Conservation (phyloP, 1,139 yeast species). For the Nadsonia commutata region DNA sequence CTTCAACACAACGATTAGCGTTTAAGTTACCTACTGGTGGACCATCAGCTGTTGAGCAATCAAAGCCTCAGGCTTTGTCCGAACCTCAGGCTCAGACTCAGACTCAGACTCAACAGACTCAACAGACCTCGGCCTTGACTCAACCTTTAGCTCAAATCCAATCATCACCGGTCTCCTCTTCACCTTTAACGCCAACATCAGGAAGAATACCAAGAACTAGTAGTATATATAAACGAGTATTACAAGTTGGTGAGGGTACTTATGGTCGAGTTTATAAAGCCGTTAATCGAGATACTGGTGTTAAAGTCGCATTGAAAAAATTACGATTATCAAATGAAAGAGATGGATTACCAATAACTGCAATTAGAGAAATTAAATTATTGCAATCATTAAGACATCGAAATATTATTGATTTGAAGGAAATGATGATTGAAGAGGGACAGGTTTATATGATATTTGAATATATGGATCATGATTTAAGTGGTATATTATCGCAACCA, state of each 20-base stretch:
- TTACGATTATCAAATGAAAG: conserved; percentile 73
- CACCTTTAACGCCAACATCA: conserved; percentile 1
- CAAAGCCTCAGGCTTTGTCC: not conserved
- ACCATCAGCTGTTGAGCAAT: not conserved
- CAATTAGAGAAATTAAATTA: conserved; percentile 78
- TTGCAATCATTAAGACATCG: conserved; percentile 77
- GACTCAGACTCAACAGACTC: not conserved
- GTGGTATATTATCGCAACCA: conserved; percentile 75
- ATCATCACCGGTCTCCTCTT: not conserved
- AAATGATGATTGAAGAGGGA: conserved; percentile 76
- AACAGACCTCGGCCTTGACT: not conserved
- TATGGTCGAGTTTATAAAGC: conserved; percentile 76
- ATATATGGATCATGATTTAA: conserved; percentile 83
- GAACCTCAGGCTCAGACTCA: not conserved
- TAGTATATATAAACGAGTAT: conserved; percentile 26
- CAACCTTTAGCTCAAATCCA: not conserved
- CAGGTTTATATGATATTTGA: conserved; percentile 84
- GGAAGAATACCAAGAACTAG: not conserved
- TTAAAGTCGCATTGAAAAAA: conserved; percentile 69
- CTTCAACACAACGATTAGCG: not conserved
- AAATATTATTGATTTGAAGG: conserved; percentile 66
- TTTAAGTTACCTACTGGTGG: not conserved
- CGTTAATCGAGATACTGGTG: conserved; percentile 47
- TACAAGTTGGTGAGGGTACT: conserved; percentile 72
- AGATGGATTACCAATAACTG: conserved; percentile 94